These are phyloP conservation scores for Triticum urartu DNA, from an alignment of 176 grass and related monocot genomes.

Conservation along the genomic window DNA sequence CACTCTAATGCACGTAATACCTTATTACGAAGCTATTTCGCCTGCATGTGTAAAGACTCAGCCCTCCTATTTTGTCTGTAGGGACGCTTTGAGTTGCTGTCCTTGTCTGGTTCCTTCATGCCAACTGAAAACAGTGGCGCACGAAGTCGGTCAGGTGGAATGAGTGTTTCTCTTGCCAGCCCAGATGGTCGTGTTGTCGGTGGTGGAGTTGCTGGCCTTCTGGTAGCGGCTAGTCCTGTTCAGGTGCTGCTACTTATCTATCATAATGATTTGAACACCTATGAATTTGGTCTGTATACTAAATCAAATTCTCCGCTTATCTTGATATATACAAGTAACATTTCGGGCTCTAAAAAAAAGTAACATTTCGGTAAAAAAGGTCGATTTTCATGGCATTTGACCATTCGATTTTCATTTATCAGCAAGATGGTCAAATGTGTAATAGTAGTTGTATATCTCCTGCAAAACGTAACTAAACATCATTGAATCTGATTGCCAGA, in stretches of 20 bases:
- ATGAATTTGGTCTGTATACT: background rate
- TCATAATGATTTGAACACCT: background rate
- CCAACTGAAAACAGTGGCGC: constrained; percentile 74
- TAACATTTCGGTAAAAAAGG: background rate
- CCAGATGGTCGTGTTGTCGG: constrained; percentile 87
- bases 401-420: background rate
- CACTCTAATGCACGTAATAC: background rate
- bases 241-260: constrained; percentile 46
- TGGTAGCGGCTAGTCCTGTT: constrained; percentile 84
- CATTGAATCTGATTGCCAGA: constrained; percentile 35
- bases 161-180: constrained; percentile 88
- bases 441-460: background rate
- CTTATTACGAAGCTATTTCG: background rate
- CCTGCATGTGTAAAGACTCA: background rate
- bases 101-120: constrained; percentile 94
- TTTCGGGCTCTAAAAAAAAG: too few species aligned
- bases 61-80: constrained; percentile 29
- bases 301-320: background rate
- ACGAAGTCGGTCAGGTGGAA: constrained; percentile 80
- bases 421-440: background rate
- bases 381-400: background rate
- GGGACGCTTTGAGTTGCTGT: constrained; percentile 89
- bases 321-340: background rate
- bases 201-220: constrained; percentile 76
- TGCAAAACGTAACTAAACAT: constrained; percentile 1